Base-by-base conservation (phyloP, 768 basidiomycete genomes). In the Termitomyces bulborhizus region DNA sequence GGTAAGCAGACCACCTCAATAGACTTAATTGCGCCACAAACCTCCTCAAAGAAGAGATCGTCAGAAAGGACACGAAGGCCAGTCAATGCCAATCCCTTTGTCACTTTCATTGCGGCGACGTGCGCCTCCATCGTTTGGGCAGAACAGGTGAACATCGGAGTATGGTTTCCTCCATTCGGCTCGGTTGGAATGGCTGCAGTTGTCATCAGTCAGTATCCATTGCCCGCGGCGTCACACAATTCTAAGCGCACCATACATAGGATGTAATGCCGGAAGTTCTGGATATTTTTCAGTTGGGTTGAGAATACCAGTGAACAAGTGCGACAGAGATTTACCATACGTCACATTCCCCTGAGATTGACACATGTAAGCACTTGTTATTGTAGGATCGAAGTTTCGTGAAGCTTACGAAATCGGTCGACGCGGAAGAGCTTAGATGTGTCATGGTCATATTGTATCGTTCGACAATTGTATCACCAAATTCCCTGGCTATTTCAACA, bases 101-200 rank as follows among this genome's bases (percentile, higher is more conserved):
- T 74, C 29, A 82, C 70, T 7, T 67, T 63, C 66, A 91, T 76
- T 31, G 81, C 81, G 21, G 75, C 74, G 44, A 73, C 73, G 62
- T 90, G 89, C 13, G 89, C 89, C 57, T 81, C 80, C 40, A 70
- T 63, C 42, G 78, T 82, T 29, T 74, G 72, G 27, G 87, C 84
- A 26, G 89, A 76, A 51, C 71, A 68, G 21, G 85, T 71, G 66
- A 90, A 91, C 4, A 73, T 79, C 9, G 81, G 73, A 1, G 89
- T 89, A 62, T 91, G 89, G 62, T 91, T 91, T n/a, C 83, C 84
- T 41, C 87, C 88, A 49, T 78, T 71, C 6, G 81, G 79, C 58
- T 74, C 72, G 6, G 86, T 86, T n/a, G 88, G 88, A 51, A 91
- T 89, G 29, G 83, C 86, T 87, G 58, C 61, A 50, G 44, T 21